Evolutionary conservation across 345 rosid genomes (phyloP).

Genomic region (Melaleuca alternifolia): DNA sequence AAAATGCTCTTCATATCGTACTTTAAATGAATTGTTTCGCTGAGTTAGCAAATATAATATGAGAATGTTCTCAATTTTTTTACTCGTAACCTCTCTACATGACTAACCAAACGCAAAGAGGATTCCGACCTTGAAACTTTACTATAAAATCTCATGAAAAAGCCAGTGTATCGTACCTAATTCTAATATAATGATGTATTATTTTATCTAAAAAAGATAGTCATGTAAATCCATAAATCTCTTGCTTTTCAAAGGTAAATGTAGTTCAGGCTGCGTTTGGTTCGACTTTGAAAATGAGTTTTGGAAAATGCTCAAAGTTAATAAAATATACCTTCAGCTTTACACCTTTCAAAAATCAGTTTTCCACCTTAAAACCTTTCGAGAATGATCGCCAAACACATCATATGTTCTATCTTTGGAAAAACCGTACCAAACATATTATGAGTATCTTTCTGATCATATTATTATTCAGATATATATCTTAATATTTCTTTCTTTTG

Average conservation of each 20-base stretch:
- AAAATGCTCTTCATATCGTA: not conserved
- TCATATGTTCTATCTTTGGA: no score
- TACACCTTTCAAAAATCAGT: no score
- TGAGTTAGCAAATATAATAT: not conserved
- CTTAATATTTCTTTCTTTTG: not conserved
- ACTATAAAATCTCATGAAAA: not conserved
- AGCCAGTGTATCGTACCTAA: not conserved
- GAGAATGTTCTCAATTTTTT: not conserved
- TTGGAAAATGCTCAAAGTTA: no score
- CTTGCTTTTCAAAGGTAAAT: not conserved
- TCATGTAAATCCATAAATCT: not conserved
- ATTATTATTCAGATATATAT: not conserved
- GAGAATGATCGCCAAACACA: no score
- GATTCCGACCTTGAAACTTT: not conserved
- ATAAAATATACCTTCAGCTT: no score
- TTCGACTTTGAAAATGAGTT: no score
- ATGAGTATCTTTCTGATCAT: not conserved
- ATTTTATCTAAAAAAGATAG: not conserved
- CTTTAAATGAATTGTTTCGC: rapidly evolving
- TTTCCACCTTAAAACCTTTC: no score
- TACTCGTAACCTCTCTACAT: not conserved
- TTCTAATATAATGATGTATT: not conserved
- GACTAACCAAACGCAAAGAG: not conserved
- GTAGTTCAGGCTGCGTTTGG: no score
- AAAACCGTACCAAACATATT: no score